Percentiles rank a stretch among this genome's conserved stretches.
Evolutionary conservation across 2,329 filamentous ascomycete genomes (phyloP).

Genomic region (Talaromyces sp.): DNA sequence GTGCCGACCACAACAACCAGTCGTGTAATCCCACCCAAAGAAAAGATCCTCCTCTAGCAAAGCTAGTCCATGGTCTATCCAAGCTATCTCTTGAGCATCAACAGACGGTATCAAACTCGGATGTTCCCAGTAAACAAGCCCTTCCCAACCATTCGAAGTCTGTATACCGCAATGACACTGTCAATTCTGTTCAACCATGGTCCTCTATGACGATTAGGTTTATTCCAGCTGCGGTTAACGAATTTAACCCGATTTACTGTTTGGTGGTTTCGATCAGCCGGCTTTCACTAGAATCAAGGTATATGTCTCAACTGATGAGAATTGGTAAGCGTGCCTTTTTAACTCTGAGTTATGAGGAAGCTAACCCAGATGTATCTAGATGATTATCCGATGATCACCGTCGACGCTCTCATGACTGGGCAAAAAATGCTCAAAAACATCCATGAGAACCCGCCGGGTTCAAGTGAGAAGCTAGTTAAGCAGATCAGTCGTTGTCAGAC

Average conservation of each 20-base stretch:
- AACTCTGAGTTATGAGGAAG: not conserved
- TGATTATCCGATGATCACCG: not conserved
- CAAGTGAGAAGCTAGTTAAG: not conserved
- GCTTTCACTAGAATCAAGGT: not conserved
- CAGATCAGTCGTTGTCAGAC: conserved; percentile 1
- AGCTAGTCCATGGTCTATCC: not conserved
- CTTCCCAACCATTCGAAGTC: not conserved
- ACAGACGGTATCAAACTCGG: not conserved
- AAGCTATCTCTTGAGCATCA: not conserved
- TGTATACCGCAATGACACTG: not conserved
- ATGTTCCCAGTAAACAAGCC: not conserved
- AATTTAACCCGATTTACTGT: not conserved
- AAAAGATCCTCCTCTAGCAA: not conserved
- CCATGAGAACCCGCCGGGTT: not conserved
- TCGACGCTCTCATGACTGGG: not conserved
- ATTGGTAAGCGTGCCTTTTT: not conserved
- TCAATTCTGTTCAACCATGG: not conserved
- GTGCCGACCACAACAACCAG: not conserved
- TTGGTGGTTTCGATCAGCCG: not conserved
- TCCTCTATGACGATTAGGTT: not conserved
- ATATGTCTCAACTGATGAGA: not conserved
- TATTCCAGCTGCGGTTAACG: not conserved
- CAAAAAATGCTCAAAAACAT: conserved; percentile 2
- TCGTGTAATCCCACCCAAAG: not conserved
- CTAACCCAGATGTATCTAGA: not conserved